These are phyloP conservation scores for Excoecaria agallocha DNA, from an alignment of 345 rosid genomes.

Conservation along the genomic window DNA sequence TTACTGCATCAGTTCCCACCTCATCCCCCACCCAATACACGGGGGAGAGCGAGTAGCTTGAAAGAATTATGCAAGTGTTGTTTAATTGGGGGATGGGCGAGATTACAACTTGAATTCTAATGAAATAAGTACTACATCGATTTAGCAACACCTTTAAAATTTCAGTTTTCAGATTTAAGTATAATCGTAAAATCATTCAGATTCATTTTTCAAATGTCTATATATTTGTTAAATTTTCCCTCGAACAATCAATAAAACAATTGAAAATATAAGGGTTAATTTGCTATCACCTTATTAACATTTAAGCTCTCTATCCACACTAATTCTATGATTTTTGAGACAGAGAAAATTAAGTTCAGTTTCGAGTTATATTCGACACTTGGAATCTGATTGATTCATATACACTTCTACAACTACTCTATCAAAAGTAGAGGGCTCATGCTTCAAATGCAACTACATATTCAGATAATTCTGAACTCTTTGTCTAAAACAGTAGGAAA, in stretches of 20 bases:
- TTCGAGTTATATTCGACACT: neutral
- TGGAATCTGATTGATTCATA: neutral
- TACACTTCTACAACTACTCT: neutral
- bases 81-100: neutral
- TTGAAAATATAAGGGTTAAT: too few relatives aligned
- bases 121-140: neutral
- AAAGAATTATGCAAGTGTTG: neutral
- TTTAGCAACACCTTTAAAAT: neutral
- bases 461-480: neutral
- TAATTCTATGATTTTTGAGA: neutral
- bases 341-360: neutral
- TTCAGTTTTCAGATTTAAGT: neutral
- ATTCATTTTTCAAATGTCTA: neutral
- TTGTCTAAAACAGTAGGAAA: neutral
- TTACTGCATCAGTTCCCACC: neutral
- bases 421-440: neutral
- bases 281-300: neutral
- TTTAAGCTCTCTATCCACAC: neutral
- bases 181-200: neutral
- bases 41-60: neutral
- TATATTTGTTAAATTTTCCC: neutral
- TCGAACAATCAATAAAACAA: neutral
- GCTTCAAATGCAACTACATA: neutral
- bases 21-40: too few relatives aligned
- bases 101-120: slow-evolving; percentile 5